Conservation (phyloP, 257 asterid species). For the Solanum chmielewskii region DNA sequence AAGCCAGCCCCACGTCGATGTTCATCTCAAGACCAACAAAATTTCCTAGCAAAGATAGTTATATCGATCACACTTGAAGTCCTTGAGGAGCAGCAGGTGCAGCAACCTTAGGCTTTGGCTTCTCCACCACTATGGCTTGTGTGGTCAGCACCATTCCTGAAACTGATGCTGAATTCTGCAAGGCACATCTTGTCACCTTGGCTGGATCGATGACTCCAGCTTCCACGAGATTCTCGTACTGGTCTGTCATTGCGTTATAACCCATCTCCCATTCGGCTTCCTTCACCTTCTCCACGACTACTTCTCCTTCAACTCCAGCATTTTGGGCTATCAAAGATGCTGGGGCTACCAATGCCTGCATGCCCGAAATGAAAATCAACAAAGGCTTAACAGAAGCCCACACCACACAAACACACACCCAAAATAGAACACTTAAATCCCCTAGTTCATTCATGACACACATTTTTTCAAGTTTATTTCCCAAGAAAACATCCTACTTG, state of each 20-base stretch:
- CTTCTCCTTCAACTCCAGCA: constrained; percentile 99
- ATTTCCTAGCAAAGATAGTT: background rate
- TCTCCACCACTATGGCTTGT: constrained; percentile 94
- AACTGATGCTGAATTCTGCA: constrained; percentile 86
- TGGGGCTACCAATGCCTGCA: constrained; percentile 77
- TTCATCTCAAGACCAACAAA: constrained; percentile 1
- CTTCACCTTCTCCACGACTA: constrained; percentile 81
- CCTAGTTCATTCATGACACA: background rate
- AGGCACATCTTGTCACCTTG: constrained; percentile 77
- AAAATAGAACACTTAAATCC: background rate
- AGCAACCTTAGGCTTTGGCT: constrained; percentile 47
- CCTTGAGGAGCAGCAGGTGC: constrained; percentile 42
- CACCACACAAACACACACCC: background rate
- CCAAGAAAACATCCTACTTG: background rate
- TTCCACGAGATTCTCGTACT: constrained; percentile 61
- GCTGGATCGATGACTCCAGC: constrained; percentile 96
- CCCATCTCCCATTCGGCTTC: constrained; percentile 78
- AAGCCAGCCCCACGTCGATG: background rate
- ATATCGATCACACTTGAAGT: constrained; percentile 26
- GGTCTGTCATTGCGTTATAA: constrained; percentile 84
- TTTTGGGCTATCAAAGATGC: constrained; percentile 83
- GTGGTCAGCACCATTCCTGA: constrained; percentile 99
- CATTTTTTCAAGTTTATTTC: background rate
- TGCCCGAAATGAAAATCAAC: background rate
- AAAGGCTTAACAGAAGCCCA: background rate